Conservation (phyloP, 1,139 yeast genomes). For the Hemisphaericaspora xylofermentans region DNA sequence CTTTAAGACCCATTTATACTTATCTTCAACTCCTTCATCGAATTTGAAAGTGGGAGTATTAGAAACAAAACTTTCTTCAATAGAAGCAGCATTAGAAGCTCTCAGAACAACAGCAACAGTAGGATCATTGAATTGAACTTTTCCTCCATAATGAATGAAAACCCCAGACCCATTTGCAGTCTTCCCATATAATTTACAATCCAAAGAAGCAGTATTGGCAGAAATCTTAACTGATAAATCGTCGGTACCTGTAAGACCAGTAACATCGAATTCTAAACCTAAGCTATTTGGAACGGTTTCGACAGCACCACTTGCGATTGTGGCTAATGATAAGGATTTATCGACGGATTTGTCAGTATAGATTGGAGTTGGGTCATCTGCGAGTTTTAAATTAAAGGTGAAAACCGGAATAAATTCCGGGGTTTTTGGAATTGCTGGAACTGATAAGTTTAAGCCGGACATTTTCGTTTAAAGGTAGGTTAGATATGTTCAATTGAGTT, state of each 20-base stretch:
- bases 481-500: neutral
- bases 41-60: conserved; percentile 43
- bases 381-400: conserved; percentile 26
- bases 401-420: conserved; percentile 33
- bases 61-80: conserved; percentile 49
- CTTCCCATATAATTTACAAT: conserved; percentile 49
- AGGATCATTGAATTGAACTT: conserved; percentile 34
- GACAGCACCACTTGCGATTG: conserved; percentile 27
- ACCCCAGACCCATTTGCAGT: conserved; percentile 41
- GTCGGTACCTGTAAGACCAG: conserved; percentile 41
- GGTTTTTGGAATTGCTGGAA: conserved; percentile 16
- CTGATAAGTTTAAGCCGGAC: conserved; percentile 10
- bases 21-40: conserved; percentile 37
- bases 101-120: conserved; percentile 34
- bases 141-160: conserved; percentile 45
- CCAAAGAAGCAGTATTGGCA: conserved; percentile 37
- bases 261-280: conserved; percentile 29
- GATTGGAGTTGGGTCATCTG: conserved; percentile 17
- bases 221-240: conserved; percentile 37
- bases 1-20: conserved; percentile 46
- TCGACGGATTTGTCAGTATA: conserved; percentile 17
- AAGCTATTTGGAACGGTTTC: conserved; percentile 29
- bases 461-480: neutral
- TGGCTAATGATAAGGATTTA: conserved; percentile 22
- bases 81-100: conserved; percentile 27